phyloP scores from a whole-genome alignment of 2,329 filamentous ascomycete species.

The Colletotrichum sp. region DNA sequence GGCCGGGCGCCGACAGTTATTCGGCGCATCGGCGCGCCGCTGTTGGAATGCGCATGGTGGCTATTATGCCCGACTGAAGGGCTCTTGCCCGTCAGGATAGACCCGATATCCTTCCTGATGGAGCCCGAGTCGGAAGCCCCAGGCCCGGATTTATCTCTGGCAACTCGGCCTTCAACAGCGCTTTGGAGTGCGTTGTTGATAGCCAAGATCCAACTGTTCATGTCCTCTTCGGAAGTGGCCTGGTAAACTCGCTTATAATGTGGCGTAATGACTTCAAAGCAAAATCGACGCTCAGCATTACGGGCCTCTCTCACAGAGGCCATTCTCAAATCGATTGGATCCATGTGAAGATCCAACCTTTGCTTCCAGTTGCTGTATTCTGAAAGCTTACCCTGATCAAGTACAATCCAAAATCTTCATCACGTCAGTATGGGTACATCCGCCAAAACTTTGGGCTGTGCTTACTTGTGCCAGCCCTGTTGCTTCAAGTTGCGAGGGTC shows the following conservation, averaged over 20 bases:
- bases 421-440: constrained; percentile 12
- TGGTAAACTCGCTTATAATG: constrained; percentile 97
- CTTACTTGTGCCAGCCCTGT: constrained; percentile 98
- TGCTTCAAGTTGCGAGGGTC: constrained; percentile 96
- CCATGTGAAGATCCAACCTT: constrained; percentile 94
- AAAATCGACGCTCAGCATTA: constrained; percentile 93
- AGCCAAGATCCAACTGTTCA: constrained; percentile 94
- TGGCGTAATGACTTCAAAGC: constrained; percentile 97
- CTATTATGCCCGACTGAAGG: constrained; percentile 67
- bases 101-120: constrained; percentile 85
- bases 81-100: constrained; percentile 91
- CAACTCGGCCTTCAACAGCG: constrained; percentile 83
- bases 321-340: constrained; percentile 95
- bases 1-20: constrained; percentile 93
- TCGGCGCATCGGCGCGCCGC: constrained; percentile 74
- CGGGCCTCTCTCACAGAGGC: constrained; percentile 95
- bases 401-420: constrained; percentile 94
- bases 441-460: constrained; percentile 25
- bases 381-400: constrained; percentile 94
- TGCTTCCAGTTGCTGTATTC: constrained; percentile 99
- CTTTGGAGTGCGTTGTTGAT: constrained; percentile 98
- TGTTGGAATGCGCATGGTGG: constrained; percentile 51
- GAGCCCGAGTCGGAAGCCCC: constrained; percentile 55
- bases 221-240: constrained; percentile 96
- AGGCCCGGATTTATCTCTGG: constrained; percentile 55